A percentile compares a stretch with the other conserved stretches of the same genome.
phyloP scores from a whole-genome alignment of 106 monocot genomes.

The Dendrobium chrysotoxum region DNA sequence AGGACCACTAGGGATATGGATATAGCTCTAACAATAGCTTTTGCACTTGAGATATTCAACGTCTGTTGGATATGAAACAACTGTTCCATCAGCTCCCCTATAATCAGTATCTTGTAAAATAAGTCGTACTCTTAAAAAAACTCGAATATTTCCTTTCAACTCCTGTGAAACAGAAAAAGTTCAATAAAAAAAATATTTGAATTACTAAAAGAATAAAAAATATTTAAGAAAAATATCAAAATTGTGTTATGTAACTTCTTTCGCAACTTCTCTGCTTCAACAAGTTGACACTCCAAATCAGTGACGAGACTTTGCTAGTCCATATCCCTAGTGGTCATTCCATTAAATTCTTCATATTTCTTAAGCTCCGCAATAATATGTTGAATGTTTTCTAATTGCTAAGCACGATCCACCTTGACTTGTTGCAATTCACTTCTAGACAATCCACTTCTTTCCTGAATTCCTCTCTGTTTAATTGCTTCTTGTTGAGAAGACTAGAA shows the following conservation, averaged over 20 bases:
- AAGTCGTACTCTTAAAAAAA: conserved; percentile 87
- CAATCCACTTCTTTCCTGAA: conserved; percentile 39
- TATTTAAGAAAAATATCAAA: conserved; percentile 36
- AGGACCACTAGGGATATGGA: no score
- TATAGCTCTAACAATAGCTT: no score
- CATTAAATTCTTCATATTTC: conserved; percentile 20
- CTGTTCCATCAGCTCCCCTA: conserved; percentile 22
- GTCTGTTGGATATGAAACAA: conserved; percentile 74
- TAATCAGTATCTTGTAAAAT: conserved; percentile 34
- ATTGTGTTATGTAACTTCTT: conserved; percentile 90
- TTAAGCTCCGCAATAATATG: conserved; percentile 30
- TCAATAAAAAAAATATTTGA: neutral
- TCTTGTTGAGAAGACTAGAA: conserved; percentile 69
- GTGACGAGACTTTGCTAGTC: conserved; percentile 40
- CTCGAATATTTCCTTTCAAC: conserved; percentile 90
- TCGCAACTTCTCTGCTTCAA: conserved; percentile 64
- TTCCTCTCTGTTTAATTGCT: conserved; percentile 63
- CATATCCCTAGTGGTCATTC: conserved; percentile 9
- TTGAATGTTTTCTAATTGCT: conserved; percentile 35
- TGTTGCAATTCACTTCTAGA: conserved; percentile 66
- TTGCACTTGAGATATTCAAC: conserved; percentile 52
- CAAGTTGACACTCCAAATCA: conserved; percentile 55
- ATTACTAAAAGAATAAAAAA: neutral
- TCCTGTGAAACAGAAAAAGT: conserved; percentile 44
- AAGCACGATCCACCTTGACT: conserved; percentile 71